These are phyloP conservation scores for Nitzschia putrida DNA, from an alignment of 108 stramenopile species.

Conservation along the genomic window DNA sequence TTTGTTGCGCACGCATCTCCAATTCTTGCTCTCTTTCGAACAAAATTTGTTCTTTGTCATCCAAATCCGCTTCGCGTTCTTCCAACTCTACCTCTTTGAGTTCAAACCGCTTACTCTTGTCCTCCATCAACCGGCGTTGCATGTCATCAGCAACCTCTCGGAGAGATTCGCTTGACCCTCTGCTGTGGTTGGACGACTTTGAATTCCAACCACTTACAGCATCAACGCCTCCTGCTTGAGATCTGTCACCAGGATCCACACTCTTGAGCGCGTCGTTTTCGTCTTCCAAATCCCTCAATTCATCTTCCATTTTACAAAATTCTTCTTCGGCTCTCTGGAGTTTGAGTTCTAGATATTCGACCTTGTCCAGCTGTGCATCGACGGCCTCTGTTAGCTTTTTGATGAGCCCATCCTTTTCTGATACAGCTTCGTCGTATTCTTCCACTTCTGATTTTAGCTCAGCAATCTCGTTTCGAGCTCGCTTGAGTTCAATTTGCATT, in stretches of 20 bases:
- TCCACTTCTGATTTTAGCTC: constrained; percentile 44
- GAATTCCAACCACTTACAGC: neutral
- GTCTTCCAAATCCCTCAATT: constrained; percentile 53
- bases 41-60: constrained; percentile 22
- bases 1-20: constrained; percentile 11
- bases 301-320: constrained; percentile 49
- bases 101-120: constrained; percentile 11
- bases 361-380: constrained; percentile 48
- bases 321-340: constrained; percentile 43
- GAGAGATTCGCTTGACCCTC: neutral
- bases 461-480: constrained; percentile 32
- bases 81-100: constrained; percentile 11
- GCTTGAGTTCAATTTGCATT: constrained; percentile 18
- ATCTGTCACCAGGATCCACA: neutral
- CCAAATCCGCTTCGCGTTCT: constrained; percentile 22
- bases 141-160: constrained; percentile 16
- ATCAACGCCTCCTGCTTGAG: neutral
- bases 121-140: constrained; percentile 10
- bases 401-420: constrained; percentile 44
- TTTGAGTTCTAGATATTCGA: constrained; percentile 44
- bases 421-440: constrained; percentile 52
- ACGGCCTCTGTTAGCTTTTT: constrained; percentile 48
- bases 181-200: neutral
- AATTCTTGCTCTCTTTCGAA: constrained; percentile 18
- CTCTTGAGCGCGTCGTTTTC: constrained; percentile 13